Evolutionary conservation across 495 filamentous ascomycete species (phyloP), one percentile per base, ranked within the genome.

Genomic region (Penicillium bovifimosum): DNA sequence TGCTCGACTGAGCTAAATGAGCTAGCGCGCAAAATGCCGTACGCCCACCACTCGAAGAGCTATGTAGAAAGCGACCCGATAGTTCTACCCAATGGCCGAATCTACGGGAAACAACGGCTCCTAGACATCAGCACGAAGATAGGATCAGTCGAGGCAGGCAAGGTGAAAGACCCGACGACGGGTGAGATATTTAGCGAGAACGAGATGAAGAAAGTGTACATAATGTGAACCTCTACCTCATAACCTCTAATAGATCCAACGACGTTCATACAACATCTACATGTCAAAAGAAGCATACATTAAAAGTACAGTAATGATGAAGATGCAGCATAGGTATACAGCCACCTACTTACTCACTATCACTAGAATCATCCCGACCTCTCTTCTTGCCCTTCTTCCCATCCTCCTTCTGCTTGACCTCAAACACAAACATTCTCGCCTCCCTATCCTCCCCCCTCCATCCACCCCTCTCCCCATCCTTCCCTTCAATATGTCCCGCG

Each of bases 1-100:
- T 98, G 93, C 73, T 89, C 85, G 34, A 93, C 86, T 2, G 93
- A 98, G 66, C 77, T 98, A 49, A 96, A 98, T 66, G 88, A 88
- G 53, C 78, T 98, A 29, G 93, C 93, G 13, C 77, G 84, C 35
- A 84, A 84, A 61, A 85, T 97, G 51, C 93, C 93, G 11, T 96
- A 96, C 61, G 93, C 93, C 18, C 86, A 95, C 56, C 93, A 98
- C 64, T 86, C 84, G 40, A 93, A 95, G 75, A 96, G 91, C 64
- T 85, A 87, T 53, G 86, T 96, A 18, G 91, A 96, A 65, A 83
- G 76, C 32, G 92, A 97, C 60, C 78, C 91, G 8, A 80, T 96
- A 17, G 77, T 96, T 33, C 68, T 98, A 51, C 92, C 92, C 10
- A 96, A 96, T 70, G 83, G 85, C 6, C 78, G 90, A 47, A 83